phyloP scores from a whole-genome alignment of 805 yeast genomes.

The Cyberlindnera xylosilytica region DNA sequence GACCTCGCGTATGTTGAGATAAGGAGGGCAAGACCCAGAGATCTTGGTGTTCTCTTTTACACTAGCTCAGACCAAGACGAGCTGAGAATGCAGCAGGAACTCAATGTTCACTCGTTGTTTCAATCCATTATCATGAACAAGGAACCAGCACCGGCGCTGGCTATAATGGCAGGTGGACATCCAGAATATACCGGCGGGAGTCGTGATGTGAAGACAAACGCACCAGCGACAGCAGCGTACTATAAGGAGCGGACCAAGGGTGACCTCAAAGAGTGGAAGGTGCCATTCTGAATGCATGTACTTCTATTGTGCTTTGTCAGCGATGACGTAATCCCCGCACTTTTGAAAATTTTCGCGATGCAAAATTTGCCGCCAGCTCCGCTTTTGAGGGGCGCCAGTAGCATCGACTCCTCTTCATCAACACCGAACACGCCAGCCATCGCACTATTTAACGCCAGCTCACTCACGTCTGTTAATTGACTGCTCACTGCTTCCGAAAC shows the following conservation, averaged over 20 bases:
- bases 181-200: constrained; percentile 6
- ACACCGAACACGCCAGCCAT: not conserved
- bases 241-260: not conserved
- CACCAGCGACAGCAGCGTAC: constrained; percentile 9
- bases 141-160: too few relatives aligned
- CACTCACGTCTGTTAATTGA: too few relatives aligned
- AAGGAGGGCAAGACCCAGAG: constrained; percentile 3
- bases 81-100: too few relatives aligned
- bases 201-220: constrained; percentile 15
- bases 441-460: too few relatives aligned
- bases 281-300: constrained; percentile 10
- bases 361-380: constrained; percentile 3
- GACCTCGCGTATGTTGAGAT: constrained; percentile 42
- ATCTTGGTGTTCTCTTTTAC: constrained; percentile 11
- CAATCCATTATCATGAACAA: constrained; percentile 3
- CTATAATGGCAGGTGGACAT: too few relatives aligned
- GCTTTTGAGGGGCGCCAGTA: not conserved
- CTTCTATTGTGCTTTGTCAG: constrained; percentile 1
- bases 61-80: too few relatives aligned
- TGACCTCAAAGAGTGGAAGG: constrained; percentile 14
- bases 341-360: constrained; percentile 6
- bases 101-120: too few relatives aligned
- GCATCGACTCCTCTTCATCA: not conserved
- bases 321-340: constrained; percentile 1
- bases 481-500: too few relatives aligned